Evolutionary conservation across 257 asterid genomes (phyloP).

Genomic region (Solanum rostratum): DNA sequence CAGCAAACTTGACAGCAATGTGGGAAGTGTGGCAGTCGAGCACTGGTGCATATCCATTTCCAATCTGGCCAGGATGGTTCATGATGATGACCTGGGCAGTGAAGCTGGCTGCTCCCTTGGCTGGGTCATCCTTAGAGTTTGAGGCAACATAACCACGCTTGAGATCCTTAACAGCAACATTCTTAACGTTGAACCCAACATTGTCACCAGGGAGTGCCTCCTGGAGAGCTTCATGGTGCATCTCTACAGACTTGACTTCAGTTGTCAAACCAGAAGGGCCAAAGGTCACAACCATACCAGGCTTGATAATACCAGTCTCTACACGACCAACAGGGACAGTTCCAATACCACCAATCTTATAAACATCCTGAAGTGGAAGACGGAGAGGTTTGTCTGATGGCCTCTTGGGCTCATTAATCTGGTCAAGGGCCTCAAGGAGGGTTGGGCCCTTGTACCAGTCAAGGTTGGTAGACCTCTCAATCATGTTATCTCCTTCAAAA

Average conservation of each 20-base stretch:
- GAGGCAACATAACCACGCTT: slow-evolving; percentile 18
- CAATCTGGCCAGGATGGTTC: no score
- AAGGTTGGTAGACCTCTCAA: slow-evolving; percentile 69
- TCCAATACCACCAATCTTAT: slow-evolving; percentile 29
- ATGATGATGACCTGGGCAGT: no score
- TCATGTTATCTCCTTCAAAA: no score
- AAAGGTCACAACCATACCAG: no score
- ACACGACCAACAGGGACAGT: not conserved
- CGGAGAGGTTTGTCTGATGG: slow-evolving; percentile 85
- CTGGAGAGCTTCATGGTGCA: no score
- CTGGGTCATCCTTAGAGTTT: slow-evolving; percentile 80
- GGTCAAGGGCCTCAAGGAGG: slow-evolving; percentile 67
- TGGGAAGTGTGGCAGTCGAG: no score
- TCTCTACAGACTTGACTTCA: no score
- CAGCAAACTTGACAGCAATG: no score
- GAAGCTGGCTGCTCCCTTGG: slow-evolving; percentile 69
- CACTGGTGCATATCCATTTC: no score
- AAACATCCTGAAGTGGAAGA: slow-evolving; percentile 81
- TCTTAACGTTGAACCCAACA: not conserved
- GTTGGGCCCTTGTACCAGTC: slow-evolving; percentile 90
- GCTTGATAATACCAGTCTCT: no score
- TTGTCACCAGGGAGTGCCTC: not conserved
- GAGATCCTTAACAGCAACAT: not conserved
- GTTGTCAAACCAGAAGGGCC: no score
- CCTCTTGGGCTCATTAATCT: slow-evolving; percentile 57